Conservation (phyloP, 768 basidiomycete species). For the Leucogyrophana mollusca region DNA sequence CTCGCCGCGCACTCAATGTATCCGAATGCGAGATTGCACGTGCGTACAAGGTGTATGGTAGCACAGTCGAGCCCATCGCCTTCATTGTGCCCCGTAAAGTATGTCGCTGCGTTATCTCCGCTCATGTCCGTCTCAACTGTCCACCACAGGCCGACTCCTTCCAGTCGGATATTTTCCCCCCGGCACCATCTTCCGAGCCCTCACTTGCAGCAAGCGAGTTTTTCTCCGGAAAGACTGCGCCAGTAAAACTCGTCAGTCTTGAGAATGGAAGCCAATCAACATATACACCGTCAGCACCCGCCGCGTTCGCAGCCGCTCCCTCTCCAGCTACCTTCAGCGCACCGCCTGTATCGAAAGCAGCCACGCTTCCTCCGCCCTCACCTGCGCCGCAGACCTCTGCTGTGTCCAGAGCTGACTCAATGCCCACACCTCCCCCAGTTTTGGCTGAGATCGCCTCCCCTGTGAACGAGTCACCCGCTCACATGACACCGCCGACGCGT, state of each 20-base stretch:
- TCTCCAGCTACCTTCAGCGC: constrained; percentile 20
- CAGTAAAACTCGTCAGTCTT: constrained; percentile 79
- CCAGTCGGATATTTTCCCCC: constrained; percentile 97
- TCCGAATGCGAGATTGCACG: constrained; percentile 93
- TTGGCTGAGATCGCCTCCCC: constrained; percentile 7
- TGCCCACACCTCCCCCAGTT: constrained; percentile 15
- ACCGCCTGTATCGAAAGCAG: constrained; percentile 17
- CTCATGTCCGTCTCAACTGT: background rate
- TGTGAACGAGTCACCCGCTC: constrained; percentile 9
- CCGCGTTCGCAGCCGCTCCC: constrained; percentile 29
- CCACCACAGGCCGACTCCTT: constrained; percentile 77
- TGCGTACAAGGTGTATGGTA: constrained; percentile 82
- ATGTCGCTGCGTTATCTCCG: constrained; percentile 14
- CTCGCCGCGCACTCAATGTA: constrained; percentile 85
- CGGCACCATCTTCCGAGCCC: constrained; percentile 80
- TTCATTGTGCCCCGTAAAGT: constrained; percentile 96
- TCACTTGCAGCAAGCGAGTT: constrained; percentile 82
- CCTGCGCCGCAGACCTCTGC: constrained; percentile 19
- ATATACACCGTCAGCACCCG: constrained; percentile 20
- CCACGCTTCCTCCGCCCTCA: constrained; percentile 36
- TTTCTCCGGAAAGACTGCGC: constrained; percentile 78
- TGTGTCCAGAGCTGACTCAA: constrained; percentile 31
- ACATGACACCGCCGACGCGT: constrained; percentile 18
- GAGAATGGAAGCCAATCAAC: constrained; percentile 54
- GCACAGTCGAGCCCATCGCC: constrained; percentile 82